Evolutionary conservation across 352 stramenopile species (phyloP), one percentile per base, ranked within the genome.

Genomic region (Thalassiosira mediterranea): DNA sequence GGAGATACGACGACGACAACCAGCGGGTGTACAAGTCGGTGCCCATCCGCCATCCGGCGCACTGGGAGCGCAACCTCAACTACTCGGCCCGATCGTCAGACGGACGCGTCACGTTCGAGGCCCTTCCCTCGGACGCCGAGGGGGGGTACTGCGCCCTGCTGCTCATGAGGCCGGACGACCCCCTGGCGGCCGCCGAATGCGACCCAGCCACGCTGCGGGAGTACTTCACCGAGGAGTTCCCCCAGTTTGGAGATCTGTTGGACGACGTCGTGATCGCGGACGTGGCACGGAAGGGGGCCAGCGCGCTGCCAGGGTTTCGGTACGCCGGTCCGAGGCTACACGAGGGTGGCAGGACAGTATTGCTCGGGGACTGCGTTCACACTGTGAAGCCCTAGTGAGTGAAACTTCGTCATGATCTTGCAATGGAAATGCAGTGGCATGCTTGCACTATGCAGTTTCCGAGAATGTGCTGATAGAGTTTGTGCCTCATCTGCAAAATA

Each of bases 321-420:
- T 95, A 89, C 58, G 83, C 73, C 13, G 79, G 74, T 26, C 87
- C 88, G 5, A 51, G 82, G 37, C 62, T 95, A 2, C 52, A 91
- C 67, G 68, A 89, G 54, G 87, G 85, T 15, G 80, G 90, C 49
- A 61, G 71, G 11, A 81, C 73, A 21, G 53, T 90, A 0, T 67
- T 93, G 38, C 63, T 93, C 8, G 87, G 87, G 19, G 87, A 93
- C 72, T 82, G 81, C 15, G 89, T 92, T 75, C 87, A 93, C 58
- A 90, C 87, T 28, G 88, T 94, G 13, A 94, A 95, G 67, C 91
- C 91, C 7, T 95, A 95, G 64, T 73, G 64, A 73, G 64, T 44
- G n/a, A n/a, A n/a, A n/a, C n/a, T n/a, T n/a, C n/a, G n/a, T n/a
- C n/a, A n/a, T n/a, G n/a, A n/a, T n/a, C n/a, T n/a, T n/a, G n/a